A percentile compares a stretch with the other conserved stretches of the same genome.
These are phyloP conservation scores for Capronia epimyces DNA, from an alignment of 2,329 filamentous ascomycete genomes.

Conservation along the genomic window DNA sequence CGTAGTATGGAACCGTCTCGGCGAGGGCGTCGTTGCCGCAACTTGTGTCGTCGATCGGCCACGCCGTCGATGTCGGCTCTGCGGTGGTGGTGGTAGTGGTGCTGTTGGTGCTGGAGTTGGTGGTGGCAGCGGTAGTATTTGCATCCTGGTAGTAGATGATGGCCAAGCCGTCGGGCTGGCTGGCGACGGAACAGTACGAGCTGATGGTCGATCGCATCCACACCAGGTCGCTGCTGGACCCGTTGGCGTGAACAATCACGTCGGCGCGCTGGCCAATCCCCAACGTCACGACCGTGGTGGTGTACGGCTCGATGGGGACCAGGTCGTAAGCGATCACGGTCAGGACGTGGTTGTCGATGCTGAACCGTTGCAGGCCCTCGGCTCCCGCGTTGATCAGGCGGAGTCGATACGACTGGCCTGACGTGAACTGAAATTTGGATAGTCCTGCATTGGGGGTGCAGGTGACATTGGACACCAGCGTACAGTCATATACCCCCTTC, in stretches of 20 bases:
- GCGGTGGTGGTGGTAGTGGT: slow-evolving; percentile 19
- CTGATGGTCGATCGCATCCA: slow-evolving; percentile 37
- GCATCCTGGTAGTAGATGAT: slow-evolving; percentile 61
- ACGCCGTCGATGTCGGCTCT: slow-evolving; percentile 19
- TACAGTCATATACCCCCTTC: slow-evolving; percentile 27
- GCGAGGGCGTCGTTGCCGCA: slow-evolving; percentile 28
- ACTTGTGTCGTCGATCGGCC: slow-evolving; percentile 12
- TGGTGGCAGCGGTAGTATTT: no score
- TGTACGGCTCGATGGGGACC: slow-evolving; percentile 46
- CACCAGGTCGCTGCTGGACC: slow-evolving; percentile 29
- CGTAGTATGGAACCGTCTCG: slow-evolving; percentile 27
- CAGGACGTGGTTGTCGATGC: slow-evolving; percentile 38
- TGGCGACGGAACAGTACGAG: slow-evolving; percentile 41
- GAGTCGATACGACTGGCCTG: slow-evolving; percentile 44
- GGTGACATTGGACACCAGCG: slow-evolving; percentile 10
- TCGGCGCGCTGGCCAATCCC: slow-evolving; percentile 51
- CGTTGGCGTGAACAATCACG: slow-evolving; percentile 31
- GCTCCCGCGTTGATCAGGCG: slow-evolving; percentile 71
- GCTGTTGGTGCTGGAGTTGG: no score
- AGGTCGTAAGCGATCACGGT: slow-evolving; percentile 42
- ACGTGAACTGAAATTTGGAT: slow-evolving; percentile 28
- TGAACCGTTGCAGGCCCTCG: slow-evolving; percentile 53
- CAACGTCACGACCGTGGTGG: slow-evolving; percentile 56
- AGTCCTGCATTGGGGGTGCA: slow-evolving; percentile 26
- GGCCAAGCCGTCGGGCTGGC: slow-evolving; percentile 52